phyloP scores from a whole-genome alignment of 345 rosid genomes.

The Pistacia vera region DNA sequence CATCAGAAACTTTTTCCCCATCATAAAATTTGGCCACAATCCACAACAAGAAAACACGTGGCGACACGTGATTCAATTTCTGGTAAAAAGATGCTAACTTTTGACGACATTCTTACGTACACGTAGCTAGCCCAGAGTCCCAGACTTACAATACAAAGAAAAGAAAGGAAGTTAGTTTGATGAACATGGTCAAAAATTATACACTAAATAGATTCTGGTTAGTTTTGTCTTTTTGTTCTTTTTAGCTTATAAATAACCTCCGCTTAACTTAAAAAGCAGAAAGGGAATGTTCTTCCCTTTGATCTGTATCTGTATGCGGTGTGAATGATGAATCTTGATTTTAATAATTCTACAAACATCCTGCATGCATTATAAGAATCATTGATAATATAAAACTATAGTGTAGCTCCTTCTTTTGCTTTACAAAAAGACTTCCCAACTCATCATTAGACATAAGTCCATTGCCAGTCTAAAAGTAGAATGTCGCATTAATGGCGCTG shows the following conservation, averaged over 20 bases:
- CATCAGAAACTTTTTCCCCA: background rate
- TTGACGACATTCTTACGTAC: slow-evolving; percentile 10
- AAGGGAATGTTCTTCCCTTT: background rate
- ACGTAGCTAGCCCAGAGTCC: background rate
- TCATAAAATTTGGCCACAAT: background rate
- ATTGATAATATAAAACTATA: too few relatives aligned
- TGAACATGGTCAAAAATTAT: background rate
- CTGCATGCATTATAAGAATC: too few relatives aligned
- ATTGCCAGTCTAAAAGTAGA: background rate
- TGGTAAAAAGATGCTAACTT: background rate
- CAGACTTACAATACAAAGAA: too few relatives aligned
- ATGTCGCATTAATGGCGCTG: background rate
- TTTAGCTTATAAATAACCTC: background rate
- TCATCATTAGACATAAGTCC: background rate
- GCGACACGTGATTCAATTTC: slow-evolving; percentile 14
- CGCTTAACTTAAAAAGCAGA: background rate
- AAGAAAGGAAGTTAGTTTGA: background rate
- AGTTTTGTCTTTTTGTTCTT: background rate
- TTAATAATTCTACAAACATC: too few relatives aligned
- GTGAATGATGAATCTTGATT: too few relatives aligned
- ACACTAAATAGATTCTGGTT: slow-evolving; percentile 1
- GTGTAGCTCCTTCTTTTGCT: background rate
- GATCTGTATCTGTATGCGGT: too few relatives aligned
- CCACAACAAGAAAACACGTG: background rate
- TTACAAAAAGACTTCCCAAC: background rate